phyloP scores from a whole-genome alignment of 257 asterid genomes.

The Verbena officinalis region DNA sequence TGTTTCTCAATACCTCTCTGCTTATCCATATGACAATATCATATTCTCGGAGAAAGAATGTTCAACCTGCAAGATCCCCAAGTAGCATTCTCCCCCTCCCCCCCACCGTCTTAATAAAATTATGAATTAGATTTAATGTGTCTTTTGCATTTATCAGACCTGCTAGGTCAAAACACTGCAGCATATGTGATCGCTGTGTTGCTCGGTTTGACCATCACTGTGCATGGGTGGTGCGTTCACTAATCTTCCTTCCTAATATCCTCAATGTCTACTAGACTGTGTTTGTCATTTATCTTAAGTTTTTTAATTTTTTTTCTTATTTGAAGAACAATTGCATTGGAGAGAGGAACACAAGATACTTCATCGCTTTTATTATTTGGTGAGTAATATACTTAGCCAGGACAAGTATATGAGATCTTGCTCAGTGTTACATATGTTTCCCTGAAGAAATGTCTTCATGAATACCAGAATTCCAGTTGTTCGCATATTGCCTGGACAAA shows the following conservation, averaged over 20 bases:
- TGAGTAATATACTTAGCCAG: conserved; percentile 47
- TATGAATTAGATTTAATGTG: conserved; percentile 28
- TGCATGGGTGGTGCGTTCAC: conserved; percentile 91
- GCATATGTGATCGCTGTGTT: conserved; percentile 89
- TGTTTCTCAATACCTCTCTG: conserved; percentile 75
- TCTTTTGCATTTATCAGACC: conserved; percentile 53
- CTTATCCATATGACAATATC: conserved; percentile 86
- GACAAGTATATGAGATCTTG: conserved; percentile 13
- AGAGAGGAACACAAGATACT: conserved; percentile 92
- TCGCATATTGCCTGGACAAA: conserved; percentile 5
- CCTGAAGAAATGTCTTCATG: too few relatives aligned
- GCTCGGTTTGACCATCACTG: conserved; percentile 99
- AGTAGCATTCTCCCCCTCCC: conserved; percentile 49
- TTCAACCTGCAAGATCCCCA: conserved; percentile 92
- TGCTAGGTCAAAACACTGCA: conserved; percentile 98
- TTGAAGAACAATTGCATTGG: conserved; percentile 98
- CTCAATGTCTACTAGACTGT: conserved; percentile 10
- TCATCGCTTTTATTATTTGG: conserved; percentile 95
- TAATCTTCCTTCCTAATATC: conserved; percentile 27
- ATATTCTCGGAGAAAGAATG: conserved; percentile 87
- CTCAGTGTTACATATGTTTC: too few relatives aligned
- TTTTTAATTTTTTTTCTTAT: conserved; percentile 26
- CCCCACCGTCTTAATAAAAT: conserved; percentile 16
- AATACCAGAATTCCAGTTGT: not conserved
- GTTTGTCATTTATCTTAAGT: conserved; percentile 19